Base-by-base conservation (phyloP, 1,139 yeast species). In the Pichia kudriavzevii region DNA sequence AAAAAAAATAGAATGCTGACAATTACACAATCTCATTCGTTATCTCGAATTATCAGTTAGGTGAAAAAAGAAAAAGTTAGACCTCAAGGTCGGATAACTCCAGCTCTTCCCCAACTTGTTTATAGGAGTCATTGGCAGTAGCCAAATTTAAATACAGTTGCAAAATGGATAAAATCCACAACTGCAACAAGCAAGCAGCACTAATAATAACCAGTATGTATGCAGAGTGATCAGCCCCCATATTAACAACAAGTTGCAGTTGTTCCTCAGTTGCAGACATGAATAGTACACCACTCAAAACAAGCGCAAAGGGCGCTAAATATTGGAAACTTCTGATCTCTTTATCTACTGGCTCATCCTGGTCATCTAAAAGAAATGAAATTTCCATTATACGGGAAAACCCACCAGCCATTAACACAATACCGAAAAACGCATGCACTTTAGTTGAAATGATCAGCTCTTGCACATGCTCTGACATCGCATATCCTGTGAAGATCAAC, bases 211-310 rank as follows among this genome's bases (percentile, higher is more conserved):
- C 72, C 56, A 88, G 64, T 26, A 83, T 71, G 55, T 88, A 88
- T 1, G 94, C 75, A 31, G 91, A 76, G 49, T 84, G 93, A 58
- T 84, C 94, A 8, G 94, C 77, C 4, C 87, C 85, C 47, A 82
- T 66, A 44, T 75, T 78, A 39, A 76, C 63, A 1, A 87, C 84
- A 42, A 84, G 63, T 12, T 63, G 61, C 50, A 88, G 64, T 52
- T 88, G 95, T 55, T 88, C 95, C 53, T 88, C 96, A 41, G 72
- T 87, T 18, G 97, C 97, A 18, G 84, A 74, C 95, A 87, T 85
- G 55, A 88, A 88, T 45, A 83, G 54, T 13, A 82, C 58, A 1
- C 97, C 97, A 1, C 93, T 66, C 43, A 82, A 71, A 2, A 85
- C 71, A 35, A 88, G 66, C 40, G 88, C 72, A 52, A 85, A 75